Evolutionary conservation across 2,329 filamentous ascomycete species (phyloP), one percentile per base, ranked within the genome.

Genomic region (Cladosporium sp.): DNA sequence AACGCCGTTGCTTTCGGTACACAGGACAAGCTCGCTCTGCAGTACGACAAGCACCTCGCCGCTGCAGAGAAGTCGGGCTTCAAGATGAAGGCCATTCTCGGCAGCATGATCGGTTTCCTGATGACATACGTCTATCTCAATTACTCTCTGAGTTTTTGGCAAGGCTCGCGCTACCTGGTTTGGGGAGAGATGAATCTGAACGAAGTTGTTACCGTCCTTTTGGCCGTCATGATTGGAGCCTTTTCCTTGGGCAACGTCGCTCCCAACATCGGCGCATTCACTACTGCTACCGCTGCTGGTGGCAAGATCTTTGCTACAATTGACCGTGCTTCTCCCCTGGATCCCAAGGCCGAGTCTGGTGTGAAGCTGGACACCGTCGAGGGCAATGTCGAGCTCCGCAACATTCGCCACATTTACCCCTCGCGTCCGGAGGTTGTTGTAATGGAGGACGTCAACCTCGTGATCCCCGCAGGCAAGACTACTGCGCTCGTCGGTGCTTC

Each of bases 241-340:
- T 95, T 96, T 70, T 88, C 89, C 51, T 74, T 99, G 29, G 90
- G 91, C 40, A 95, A 93, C 59, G 84, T 95, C 29, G 85, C 86
- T 0, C 90, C 93, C 0, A 89, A 96, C 61, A 70, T 85, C 3
- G 89, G 95, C 67, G 88, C 92, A 27, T 96, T 97, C 61, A 88
- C 85, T 2, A 89, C 85, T 12, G 88, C 84, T 34, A 73, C 95
- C 5, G 88, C 89, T 27, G 92, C 93, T 2, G 90, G 89, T 3
- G 80, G 82, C 50, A 97, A 97, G 74, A 96, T 99, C 56, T 96
- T 86, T 73, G 87, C 84, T 65, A 96, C 91, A 1, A 97, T 97
- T 58, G 92, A 97, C 68, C 86, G 93, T 47, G 63, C 73, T 3
- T 96, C 93, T 0, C 90, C 92, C 0, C 76, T 97, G 42, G 88